Evolutionary conservation across 2,329 filamentous ascomycete species (phyloP), one percentile per base, ranked within the genome.

Genomic region (Fusarium haematococcum): DNA sequence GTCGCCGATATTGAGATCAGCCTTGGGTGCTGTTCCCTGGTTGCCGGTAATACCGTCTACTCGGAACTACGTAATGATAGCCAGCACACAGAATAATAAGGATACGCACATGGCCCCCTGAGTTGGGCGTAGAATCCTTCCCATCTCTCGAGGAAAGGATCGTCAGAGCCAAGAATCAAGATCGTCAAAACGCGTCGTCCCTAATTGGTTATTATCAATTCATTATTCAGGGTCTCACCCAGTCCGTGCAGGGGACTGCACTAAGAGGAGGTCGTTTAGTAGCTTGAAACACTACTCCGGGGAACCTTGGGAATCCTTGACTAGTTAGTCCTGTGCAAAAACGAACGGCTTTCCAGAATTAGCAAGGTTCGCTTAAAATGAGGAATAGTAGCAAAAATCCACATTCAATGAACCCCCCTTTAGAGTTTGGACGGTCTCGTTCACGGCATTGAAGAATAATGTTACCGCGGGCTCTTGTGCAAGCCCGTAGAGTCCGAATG

Each of bases 261-360:
- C 54, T 58, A 58, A 16, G 14, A 4, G n/a, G 39, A 39, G 14
- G 30, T 33, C 25, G 60, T 56, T 13, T 54, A 63, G 48, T 63
- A 63, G 60, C 60, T 56, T 63, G 33, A 63, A 63, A 63, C 45
- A 48, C 33, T 14, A 30, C 45, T 63, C 60, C 35, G 60, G 60
- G 60, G 60, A 54, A 35, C 7, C 60, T 33, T 62, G 32, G 35
- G 25, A 23, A 50, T 50, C 45, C 32, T 39, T 25, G 54, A 9
- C 37, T 41, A 50, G 37, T 25, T 16, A 58, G 48, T 32, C 43
- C 30, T 62, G 59, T 39, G 27, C 18, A 33, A 25, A 14, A 16
- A 30, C 32, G 48, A 30, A 18, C 33, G 43, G 27, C 33, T 63
- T 63, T 39, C 57, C 57, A 43, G 16, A 60, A 43, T 14, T 5